A percentile compares a stretch with the other conserved stretches of the same genome.
These are phyloP conservation scores for Cordia subcordata DNA, from an alignment of 257 asterid species.

Conservation along the genomic window DNA sequence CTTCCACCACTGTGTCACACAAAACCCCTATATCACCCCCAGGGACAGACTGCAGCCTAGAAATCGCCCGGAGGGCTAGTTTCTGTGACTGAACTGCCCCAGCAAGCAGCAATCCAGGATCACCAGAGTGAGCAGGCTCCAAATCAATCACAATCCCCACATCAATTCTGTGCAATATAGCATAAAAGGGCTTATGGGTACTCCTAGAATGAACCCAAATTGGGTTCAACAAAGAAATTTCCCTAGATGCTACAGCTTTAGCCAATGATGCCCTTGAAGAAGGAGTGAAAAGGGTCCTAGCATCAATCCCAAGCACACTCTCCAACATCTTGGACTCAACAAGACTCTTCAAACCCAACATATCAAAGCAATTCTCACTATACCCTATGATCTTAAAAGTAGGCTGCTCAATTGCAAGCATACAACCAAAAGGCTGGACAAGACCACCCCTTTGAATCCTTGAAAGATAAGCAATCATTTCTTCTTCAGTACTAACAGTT, in stretches of 20 bases:
- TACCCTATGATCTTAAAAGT: constrained; percentile 34
- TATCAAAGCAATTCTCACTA: constrained; percentile 51
- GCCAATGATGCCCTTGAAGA: constrained; percentile 35
- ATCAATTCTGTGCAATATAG: constrained; percentile 64
- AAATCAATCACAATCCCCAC: constrained; percentile 64
- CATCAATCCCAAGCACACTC: constrained; percentile 49
- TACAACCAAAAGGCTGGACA: constrained; percentile 63
- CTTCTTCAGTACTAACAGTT: constrained; percentile 15
- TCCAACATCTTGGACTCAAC: constrained; percentile 5
- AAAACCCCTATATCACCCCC: constrained; percentile 48
- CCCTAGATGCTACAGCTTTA: constrained; percentile 33
- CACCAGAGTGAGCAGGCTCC: constrained; percentile 56
- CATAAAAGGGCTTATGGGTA: constrained; percentile 44
- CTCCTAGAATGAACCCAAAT: constrained; percentile 44
- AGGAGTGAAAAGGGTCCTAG: constrained; percentile 40
- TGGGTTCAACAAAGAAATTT: constrained; percentile 55
- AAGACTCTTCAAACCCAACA: constrained; percentile 36
- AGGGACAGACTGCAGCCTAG: constrained; percentile 49
- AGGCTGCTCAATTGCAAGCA: constrained; percentile 46
- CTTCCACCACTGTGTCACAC: constrained; percentile 56
- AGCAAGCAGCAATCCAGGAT: constrained; percentile 38
- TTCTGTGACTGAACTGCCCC: constrained; percentile 57
- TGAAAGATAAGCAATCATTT: constrained; percentile 36
- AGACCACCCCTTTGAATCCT: constrained; percentile 65
- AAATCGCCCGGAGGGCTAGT: constrained; percentile 45